A percentile compares a stretch with the other conserved stretches of the same genome.
These are phyloP conservation scores for Yamadazyma dushanensis DNA, from an alignment of 1,139 yeast species.

Conservation along the genomic window DNA sequence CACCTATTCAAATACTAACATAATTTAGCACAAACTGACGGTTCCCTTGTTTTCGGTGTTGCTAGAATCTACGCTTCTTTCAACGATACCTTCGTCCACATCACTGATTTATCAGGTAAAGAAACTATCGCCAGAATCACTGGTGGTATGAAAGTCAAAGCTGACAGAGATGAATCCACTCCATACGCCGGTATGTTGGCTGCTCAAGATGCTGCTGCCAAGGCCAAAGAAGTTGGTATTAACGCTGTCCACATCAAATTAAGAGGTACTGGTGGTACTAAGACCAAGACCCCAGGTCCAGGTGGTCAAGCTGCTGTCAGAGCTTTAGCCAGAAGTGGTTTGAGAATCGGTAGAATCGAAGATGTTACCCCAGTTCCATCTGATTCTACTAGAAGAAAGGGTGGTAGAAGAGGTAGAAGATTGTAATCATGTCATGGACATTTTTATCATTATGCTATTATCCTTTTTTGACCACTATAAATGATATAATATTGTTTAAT, in stretches of 20 bases:
- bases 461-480: slow-evolving; percentile 3
- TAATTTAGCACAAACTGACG: slow-evolving; percentile 22
- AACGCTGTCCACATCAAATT: slow-evolving; percentile 99
- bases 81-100: slow-evolving; percentile 99
- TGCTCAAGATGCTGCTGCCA: slow-evolving; percentile 99
- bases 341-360: slow-evolving; percentile 99
- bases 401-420: slow-evolving; percentile 99
- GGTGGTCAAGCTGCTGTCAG: slow-evolving; percentile 99
- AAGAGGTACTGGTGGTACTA: slow-evolving; percentile 99
- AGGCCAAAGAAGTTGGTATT: slow-evolving; percentile 99
- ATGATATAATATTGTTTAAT: slow-evolving; percentile 15
- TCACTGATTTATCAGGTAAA: slow-evolving; percentile 99
- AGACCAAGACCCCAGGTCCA: slow-evolving; percentile 99
- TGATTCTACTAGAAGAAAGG: slow-evolving; percentile 99
- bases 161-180: slow-evolving; percentile 99
- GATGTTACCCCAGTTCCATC: slow-evolving; percentile 99
- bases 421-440: slow-evolving; percentile 52
- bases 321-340: slow-evolving; percentile 99
- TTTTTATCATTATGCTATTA: slow-evolving; percentile 7
- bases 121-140: slow-evolving; percentile 99
- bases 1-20: slow-evolving; percentile 17
- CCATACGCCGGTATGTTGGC: slow-evolving; percentile 99
- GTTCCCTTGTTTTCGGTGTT: slow-evolving; percentile 99
- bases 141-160: slow-evolving; percentile 99
- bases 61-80: slow-evolving; percentile 99